Percentiles rank a stretch among this genome's conserved stretches.
These are phyloP conservation scores for Suillus tomentosus DNA, from an alignment of 768 basidiomycete genomes.

Conservation along the genomic window DNA sequence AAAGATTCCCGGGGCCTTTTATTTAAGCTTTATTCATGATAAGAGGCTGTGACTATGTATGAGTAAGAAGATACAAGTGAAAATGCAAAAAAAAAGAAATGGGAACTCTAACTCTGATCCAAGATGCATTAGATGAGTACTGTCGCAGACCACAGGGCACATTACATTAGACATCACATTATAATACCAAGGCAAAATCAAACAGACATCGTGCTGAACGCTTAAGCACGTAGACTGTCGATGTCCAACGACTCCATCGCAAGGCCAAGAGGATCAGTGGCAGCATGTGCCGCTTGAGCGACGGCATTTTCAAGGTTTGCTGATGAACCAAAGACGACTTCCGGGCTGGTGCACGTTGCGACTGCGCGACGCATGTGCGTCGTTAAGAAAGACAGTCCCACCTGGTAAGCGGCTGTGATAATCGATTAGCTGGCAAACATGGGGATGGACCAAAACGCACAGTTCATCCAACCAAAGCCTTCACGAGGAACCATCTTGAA, in stretches of 20 bases:
- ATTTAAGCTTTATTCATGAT: too few species aligned
- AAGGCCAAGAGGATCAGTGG: constrained; percentile 59
- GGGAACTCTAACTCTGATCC: not conserved
- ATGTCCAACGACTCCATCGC: constrained; percentile 57
- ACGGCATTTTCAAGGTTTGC: constrained; percentile 37
- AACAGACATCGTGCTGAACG: constrained; percentile 18
- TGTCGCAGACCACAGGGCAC: not conserved
- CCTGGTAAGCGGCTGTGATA: constrained; percentile 84
- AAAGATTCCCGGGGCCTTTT: not conserved
- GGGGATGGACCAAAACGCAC: constrained; percentile 43
- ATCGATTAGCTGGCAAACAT: constrained; percentile 8
- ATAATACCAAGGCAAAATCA: constrained; percentile 7
- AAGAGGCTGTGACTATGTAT: too few species aligned
- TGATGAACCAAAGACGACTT: constrained; percentile 75
- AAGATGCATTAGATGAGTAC: constrained; percentile 5
- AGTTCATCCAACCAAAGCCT: constrained; percentile 99
- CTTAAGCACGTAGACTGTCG: constrained; percentile 21
- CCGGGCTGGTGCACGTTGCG: constrained; percentile 91
- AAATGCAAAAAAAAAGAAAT: not conserved
- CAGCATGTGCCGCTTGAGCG: constrained; percentile 36
- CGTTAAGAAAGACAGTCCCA: constrained; percentile 92
- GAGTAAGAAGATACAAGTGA: too few species aligned
- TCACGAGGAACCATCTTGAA: constrained; percentile 98
- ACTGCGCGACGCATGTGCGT: constrained; percentile 95
- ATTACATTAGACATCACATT: constrained; percentile 6